These are phyloP conservation scores for Fusarium equiseti DNA, from an alignment of 2,329 filamentous ascomycete genomes.

Conservation along the genomic window DNA sequence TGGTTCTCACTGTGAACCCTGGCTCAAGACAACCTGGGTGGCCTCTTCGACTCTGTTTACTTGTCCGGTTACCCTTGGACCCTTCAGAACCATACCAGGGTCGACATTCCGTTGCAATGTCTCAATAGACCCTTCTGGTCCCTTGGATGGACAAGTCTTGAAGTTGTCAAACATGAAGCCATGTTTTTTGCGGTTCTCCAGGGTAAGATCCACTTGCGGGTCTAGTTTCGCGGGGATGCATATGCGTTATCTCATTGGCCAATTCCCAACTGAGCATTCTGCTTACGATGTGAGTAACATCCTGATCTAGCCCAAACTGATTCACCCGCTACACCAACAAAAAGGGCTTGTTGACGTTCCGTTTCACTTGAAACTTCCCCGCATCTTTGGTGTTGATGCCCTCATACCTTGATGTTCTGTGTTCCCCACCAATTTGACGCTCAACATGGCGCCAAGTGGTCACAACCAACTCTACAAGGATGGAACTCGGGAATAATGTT, in stretches of 20 bases:
- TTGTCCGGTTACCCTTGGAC: neutral
- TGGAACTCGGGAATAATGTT: neutral
- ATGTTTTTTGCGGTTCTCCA: constrained; percentile 19
- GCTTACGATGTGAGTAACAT: constrained; percentile 18
- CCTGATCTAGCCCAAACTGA: constrained; percentile 6
- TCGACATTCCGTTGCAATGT: constrained; percentile 10
- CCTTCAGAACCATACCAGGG: neutral
- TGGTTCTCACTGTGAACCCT: neutral
- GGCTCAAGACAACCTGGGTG: neutral
- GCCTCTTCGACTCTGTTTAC: neutral
- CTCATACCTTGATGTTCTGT: constrained; percentile 8
- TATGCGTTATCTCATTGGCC: constrained; percentile 32
- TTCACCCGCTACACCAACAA: constrained; percentile 15
- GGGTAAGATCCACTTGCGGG: constrained; percentile 29
- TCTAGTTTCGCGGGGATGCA: constrained; percentile 37
- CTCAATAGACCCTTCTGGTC: constrained; percentile 10
- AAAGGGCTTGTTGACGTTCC: constrained; percentile 5
- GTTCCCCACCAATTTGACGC: neutral
- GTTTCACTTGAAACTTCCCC: constrained; percentile 32
- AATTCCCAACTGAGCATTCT: neutral
- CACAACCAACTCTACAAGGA: constrained; percentile 5
- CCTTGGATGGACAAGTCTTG: neutral
- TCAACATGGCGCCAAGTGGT: constrained; percentile 1
- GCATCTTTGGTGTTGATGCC: constrained; percentile 32
- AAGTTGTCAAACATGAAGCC: constrained; percentile 7